These are phyloP conservation scores for Entomortierella parvispora DNA, from an alignment of 192 early-diverging fungal species.

Conservation along the genomic window DNA sequence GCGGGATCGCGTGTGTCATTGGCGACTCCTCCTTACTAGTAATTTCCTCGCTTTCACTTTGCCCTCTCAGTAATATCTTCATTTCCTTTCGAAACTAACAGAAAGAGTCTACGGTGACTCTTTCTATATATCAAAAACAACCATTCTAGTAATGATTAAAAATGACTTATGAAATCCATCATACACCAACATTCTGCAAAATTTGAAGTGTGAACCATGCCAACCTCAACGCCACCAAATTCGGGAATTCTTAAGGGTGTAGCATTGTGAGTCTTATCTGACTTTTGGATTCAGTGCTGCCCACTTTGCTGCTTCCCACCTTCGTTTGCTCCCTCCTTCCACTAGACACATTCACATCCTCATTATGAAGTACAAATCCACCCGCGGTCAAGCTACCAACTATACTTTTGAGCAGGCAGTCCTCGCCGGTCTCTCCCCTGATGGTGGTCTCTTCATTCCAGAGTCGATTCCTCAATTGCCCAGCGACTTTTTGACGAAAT, in stretches of 20 bases:
- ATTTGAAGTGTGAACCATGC: too few species aligned
- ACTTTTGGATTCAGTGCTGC: too few species aligned
- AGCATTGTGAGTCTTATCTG: too few species aligned
- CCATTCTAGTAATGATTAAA: too few species aligned
- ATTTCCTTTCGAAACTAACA: not conserved
- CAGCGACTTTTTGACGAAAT: slow-evolving; percentile 73
- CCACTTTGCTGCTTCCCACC: not conserved
- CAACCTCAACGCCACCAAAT: too few species aligned
- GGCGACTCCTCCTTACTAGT: slow-evolving; percentile 35
- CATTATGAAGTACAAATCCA: slow-evolving; percentile 92
- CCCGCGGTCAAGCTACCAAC: slow-evolving; percentile 76
- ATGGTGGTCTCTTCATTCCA: slow-evolving; percentile 97
- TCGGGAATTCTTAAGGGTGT: too few species aligned
- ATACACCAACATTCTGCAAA: too few species aligned
- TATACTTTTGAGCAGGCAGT: slow-evolving; percentile 93
- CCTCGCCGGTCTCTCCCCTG: slow-evolving; percentile 88
- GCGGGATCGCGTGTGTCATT: slow-evolving; percentile 20
- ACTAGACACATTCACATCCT: not conserved
- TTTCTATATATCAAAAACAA: too few species aligned
- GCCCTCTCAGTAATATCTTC: not conserved
- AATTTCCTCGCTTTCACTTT: not conserved
- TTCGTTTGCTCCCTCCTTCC: not conserved
- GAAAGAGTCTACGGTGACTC: too few species aligned
- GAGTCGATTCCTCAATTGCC: slow-evolving; percentile 80
- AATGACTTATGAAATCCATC: too few species aligned